Evolutionary conservation across 2,329 filamentous ascomycete species (phyloP), one percentile per base, ranked within the genome.

Genomic region (Diaporthe sp.): DNA sequence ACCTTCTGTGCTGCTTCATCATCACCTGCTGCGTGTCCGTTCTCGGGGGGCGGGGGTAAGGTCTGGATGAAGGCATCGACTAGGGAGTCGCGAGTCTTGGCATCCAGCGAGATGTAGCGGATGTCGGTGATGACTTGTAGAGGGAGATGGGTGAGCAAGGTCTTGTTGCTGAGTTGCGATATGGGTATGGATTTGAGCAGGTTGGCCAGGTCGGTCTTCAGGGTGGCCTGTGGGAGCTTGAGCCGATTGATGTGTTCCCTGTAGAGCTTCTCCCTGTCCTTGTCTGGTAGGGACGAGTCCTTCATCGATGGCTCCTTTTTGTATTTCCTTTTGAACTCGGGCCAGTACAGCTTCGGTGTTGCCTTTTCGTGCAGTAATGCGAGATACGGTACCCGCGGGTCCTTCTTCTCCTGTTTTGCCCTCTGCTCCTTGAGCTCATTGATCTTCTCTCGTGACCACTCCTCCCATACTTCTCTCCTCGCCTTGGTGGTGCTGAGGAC

Each of bases 261-360:
- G 82, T 96, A 97, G 71, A 91, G 87, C 84, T 94, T 95, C 82
- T 97, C 95, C 47, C 93, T 90, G 71, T 96, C 94, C 82, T 93
- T 95, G 80, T 96, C 95, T 47, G 87, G 86, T 34, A 96, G 87
- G 70, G 88, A 90, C 42, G 90, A 87, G 76, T 96, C 94, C 76
- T 93, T 94, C 94, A 99, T 95, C 71, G 92, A 90, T 0, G 90
- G 84, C 78, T 98, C 95, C 78, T 94, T 96, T 78, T 93, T 94
- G 84, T 92, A 97, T 82, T 98, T 99, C 47, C 97, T 90, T 80
- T 94, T 95, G 85, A 99, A 99, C 82, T 99, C 97, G 0, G 95
- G 93, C 97, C 97, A 99, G 87, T 98, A 99, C 1, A 99, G 89
- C 85, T 98, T 98, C 0, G 95, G 93, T 0, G 93, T 97, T 0